phyloP scores from a whole-genome alignment of 805 yeast genomes.

The Teunomyces funiuensis region DNA sequence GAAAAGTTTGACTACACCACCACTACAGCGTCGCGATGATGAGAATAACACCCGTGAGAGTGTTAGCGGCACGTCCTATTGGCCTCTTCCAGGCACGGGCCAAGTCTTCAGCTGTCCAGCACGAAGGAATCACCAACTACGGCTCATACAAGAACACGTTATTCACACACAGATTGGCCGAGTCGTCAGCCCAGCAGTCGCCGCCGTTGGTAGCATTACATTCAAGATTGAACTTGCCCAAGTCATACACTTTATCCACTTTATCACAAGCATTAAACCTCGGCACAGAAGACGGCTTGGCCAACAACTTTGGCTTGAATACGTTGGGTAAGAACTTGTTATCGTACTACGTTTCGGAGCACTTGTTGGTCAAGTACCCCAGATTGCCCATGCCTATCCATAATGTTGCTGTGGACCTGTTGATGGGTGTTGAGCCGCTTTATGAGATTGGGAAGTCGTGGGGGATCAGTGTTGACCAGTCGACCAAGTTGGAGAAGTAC shows the following conservation, averaged over 20 bases:
- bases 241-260: constrained; percentile 56
- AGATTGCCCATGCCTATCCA: constrained; percentile 82
- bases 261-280: constrained; percentile 82
- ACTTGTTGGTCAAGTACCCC: constrained; percentile 76
- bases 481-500: constrained; percentile 62
- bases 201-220: constrained; percentile 80
- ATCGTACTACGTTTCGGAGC: constrained; percentile 72
- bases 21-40: constrained; percentile 4
- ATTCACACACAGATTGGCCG: constrained; percentile 47
- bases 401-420: constrained; percentile 73
- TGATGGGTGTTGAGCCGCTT: constrained; percentile 66
- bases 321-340: constrained; percentile 80
- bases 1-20: constrained; percentile 8
- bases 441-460: constrained; percentile 68
- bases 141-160: constrained; percentile 41
- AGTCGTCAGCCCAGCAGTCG: constrained; percentile 51
- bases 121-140: constrained; percentile 29
- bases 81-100: constrained; percentile 1
- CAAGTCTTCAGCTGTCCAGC: background rate
- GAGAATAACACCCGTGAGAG: constrained; percentile 5
- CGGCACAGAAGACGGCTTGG: constrained; percentile 40
- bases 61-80: constrained; percentile 1
- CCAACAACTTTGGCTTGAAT: constrained; percentile 75
- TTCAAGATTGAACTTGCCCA: constrained; percentile 67
- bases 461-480: constrained; percentile 84